These are phyloP conservation scores for Rhynchosporium secalis DNA, from an alignment of 2,329 filamentous ascomycete species.

Conservation along the genomic window DNA sequence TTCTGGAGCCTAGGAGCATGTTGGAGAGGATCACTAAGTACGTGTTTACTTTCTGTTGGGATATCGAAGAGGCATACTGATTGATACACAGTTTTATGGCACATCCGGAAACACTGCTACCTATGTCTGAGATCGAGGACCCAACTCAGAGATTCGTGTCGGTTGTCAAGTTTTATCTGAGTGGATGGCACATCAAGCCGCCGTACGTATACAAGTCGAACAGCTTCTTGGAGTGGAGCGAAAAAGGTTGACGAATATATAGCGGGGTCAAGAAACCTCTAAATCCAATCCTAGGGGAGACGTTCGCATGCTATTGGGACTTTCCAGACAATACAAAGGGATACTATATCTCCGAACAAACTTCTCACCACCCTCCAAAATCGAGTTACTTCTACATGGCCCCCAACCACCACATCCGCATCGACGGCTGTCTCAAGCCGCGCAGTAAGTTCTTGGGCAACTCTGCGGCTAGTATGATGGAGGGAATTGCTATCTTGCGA, in stretches of 20 bases:
- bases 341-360: slow-evolving; percentile 97
- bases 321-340: slow-evolving; percentile 79
- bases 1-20: slow-evolving; percentile 97
- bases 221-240: too few relatives aligned
- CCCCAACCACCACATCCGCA: slow-evolving; percentile 87
- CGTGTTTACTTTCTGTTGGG: slow-evolving; percentile 38
- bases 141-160: slow-evolving; percentile 87
- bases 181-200: slow-evolving; percentile 98
- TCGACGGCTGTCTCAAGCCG: slow-evolving; percentile 93
- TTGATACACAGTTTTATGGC: slow-evolving; percentile 85
- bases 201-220: slow-evolving; percentile 60
- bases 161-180: slow-evolving; percentile 97
- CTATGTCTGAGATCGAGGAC: slow-evolving; percentile 84
- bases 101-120: slow-evolving; percentile 91
- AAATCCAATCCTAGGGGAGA: slow-evolving; percentile 94
- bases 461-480: slow-evolving; percentile 97
- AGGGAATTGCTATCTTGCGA: slow-evolving; percentile 85
- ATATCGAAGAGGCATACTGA: slow-evolving; percentile 25
- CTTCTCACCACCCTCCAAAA: slow-evolving; percentile 96
- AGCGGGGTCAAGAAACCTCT: slow-evolving; percentile 98
- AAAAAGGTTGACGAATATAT: slow-evolving; percentile 6
- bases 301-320: slow-evolving; percentile 95
- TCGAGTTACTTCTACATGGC: slow-evolving; percentile 99
- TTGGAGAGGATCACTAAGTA: slow-evolving; percentile 98
- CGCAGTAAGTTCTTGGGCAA: slow-evolving; percentile 95